Base-by-base conservation (phyloP, 1,139 yeast genomes). In the Blastobotrys raffinosifermentans region DNA sequence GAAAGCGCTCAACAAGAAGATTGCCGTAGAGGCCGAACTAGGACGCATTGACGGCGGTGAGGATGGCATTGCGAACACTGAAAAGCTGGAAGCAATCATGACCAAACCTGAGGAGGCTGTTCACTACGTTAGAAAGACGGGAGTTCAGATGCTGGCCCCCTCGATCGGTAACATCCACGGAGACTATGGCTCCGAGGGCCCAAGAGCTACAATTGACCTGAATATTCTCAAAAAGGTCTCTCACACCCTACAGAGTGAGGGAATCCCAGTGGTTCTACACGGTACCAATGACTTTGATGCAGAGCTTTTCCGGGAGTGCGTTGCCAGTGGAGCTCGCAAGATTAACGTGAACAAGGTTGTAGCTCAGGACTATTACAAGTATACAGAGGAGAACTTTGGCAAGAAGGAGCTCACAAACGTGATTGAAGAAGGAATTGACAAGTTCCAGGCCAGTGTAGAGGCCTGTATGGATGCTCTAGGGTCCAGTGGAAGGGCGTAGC, bases 151-250 rank as follows among this genome's bases (percentile, higher is more conserved):
- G 31, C 44, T 54, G 20, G 58, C 58, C 11, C 58, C 58, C 2
- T 50, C 57, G 16, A 48, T 54, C 27, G 58, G 58, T 8, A 54
- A 54, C 40, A 45, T 54, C 34, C 58, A 53, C 38, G 58, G 58
- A 1, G 46, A 45, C 21, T 54, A 54, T 29, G 55, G 55, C 4
- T 50, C 48, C 10, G 55, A 50, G 8, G 58, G 56, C 7, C 57
- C 58, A 2, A 8, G 19, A 13, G 14, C 32, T 4, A 9, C 16
- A 5, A 14, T 37, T 11, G 26, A 37, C 17, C 19, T 33, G 15
- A 29, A 20, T 9, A 36, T 30, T 4, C 37, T 37, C 13, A 16
- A 29, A 10, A n/a, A 23, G 13, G 31, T 37, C 15, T 11, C 17
- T n/a, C 21, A 37, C 15, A 30, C 37, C 3, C 26, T 44, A 20